phyloP scores from a whole-genome alignment of 177 flowering plant genomes.

The Viscum album region DNA sequence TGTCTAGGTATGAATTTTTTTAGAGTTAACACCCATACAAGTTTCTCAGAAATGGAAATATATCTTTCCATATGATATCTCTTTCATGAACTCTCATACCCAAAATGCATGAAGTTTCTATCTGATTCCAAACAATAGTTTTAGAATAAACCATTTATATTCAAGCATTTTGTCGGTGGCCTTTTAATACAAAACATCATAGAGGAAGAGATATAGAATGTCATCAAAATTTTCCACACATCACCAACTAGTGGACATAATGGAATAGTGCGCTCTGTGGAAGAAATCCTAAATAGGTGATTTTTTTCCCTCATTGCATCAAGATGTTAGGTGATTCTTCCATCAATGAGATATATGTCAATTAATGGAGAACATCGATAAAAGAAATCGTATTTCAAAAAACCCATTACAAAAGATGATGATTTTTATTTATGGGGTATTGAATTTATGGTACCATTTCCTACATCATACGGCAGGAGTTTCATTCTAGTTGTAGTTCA shows the following conservation, averaged over 20 bases:
- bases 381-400: not conserved
- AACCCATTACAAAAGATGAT: not conserved
- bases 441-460: not conserved
- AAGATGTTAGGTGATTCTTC: not conserved
- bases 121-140: not conserved
- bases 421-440: not conserved
- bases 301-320: no score
- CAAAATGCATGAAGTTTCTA: not conserved
- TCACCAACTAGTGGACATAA: not conserved
- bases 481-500: not conserved
- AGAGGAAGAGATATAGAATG: not conserved
- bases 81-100: not conserved
- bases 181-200: not conserved
- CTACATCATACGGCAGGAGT: not conserved
- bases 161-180: not conserved
- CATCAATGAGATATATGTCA: not conserved
- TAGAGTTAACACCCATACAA: not conserved
- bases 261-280: not conserved
- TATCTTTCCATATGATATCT: not conserved
- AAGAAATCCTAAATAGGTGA: not conserved
- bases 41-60: not conserved
- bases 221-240: not conserved
- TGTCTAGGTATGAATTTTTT: not conserved
- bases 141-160: not conserved
- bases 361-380: not conserved